These are phyloP conservation scores for Leptographium radiaticola DNA, from an alignment of 2,329 filamentous ascomycete genomes.

Conservation along the genomic window DNA sequence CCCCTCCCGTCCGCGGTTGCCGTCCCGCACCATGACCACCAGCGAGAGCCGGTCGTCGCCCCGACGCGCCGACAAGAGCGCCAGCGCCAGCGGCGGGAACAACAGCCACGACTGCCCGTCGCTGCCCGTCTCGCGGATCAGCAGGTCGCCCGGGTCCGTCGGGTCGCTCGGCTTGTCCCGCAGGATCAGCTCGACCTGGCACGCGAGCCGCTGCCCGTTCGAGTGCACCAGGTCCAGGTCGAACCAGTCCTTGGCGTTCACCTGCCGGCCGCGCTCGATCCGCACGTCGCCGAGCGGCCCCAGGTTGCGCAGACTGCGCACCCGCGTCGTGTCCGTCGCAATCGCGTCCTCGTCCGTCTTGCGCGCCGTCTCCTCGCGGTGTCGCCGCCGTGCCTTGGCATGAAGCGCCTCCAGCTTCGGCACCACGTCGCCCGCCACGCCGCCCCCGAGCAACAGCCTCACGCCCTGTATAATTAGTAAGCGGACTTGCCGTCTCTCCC, in stretches of 20 bases:
- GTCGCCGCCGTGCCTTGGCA: conserved; percentile 55
- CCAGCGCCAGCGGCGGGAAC: conserved; percentile 72
- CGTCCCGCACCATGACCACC: conserved; percentile 66
- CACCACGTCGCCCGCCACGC: conserved; percentile 44
- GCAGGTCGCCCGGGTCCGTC: conserved; percentile 64
- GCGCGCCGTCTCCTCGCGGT: conserved; percentile 56
- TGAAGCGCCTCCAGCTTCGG: conserved; percentile 59
- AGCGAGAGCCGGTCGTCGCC: conserved; percentile 60
- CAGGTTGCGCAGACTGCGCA: conserved; percentile 67
- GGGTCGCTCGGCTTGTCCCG: conserved; percentile 63
- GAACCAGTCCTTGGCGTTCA: conserved; percentile 83
- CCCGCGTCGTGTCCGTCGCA: conserved; percentile 67
- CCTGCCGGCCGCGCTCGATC: conserved; percentile 67
- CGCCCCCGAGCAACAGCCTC: conserved; percentile 38
- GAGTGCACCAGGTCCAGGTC: conserved; percentile 76
- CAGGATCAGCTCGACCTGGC: conserved; percentile 74
- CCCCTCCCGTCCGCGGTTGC: conserved; percentile 56
- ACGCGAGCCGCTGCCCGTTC: conserved; percentile 78
- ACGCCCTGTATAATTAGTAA: conserved; percentile 35
- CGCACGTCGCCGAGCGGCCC: conserved; percentile 54
- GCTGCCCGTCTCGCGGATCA: conserved; percentile 80
- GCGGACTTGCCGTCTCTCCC: conserved; percentile 7
- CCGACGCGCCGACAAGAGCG: conserved; percentile 63
- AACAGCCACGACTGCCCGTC: conserved; percentile 62
- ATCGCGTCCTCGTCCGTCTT: conserved; percentile 72